A percentile compares a stretch with the other conserved stretches of the same genome.
phyloP scores from a whole-genome alignment of 2,329 filamentous ascomycete species.

The Leptosphaerulina australis region DNA sequence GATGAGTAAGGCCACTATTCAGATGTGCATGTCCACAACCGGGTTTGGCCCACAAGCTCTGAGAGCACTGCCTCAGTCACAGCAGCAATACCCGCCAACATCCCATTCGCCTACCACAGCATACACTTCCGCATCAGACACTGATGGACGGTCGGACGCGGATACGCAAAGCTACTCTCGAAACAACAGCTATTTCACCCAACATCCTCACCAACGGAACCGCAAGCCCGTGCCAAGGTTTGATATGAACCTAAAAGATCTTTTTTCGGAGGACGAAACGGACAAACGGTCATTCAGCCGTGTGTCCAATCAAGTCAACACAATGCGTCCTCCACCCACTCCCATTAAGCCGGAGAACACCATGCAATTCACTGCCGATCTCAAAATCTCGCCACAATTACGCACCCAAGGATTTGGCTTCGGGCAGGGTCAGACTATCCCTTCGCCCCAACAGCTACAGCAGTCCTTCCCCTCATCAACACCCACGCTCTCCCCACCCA shows the following conservation, averaged over 20 bases:
- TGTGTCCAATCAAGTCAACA: conserved; percentile 45
- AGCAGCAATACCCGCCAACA: conserved; percentile 25
- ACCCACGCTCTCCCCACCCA: conserved; percentile 30
- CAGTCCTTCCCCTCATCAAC: conserved; percentile 23
- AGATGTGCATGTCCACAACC: conserved; percentile 88
- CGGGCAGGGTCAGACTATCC: conserved; percentile 24
- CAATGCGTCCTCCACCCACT: conserved; percentile 40
- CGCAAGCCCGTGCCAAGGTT: conserved; percentile 60
- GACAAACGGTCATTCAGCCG: conserved; percentile 47
- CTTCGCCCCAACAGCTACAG: conserved; percentile 24
- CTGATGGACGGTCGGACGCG: conserved; percentile 35
- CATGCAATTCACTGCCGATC: conserved; percentile 33
- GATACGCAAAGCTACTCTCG: conserved; percentile 39
- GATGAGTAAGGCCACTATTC: conserved; percentile 92
- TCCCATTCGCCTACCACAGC: conserved; percentile 33
- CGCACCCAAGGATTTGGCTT: conserved; percentile 33
- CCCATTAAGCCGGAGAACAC: conserved; percentile 35
- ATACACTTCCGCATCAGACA: conserved; percentile 37
- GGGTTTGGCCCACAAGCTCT: conserved; percentile 68
- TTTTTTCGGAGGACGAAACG: conserved; percentile 50
- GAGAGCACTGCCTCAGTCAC: conserved; percentile 28
- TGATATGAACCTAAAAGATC: conserved; percentile 55
- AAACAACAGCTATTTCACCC: conserved; percentile 27
- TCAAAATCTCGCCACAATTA: conserved; percentile 46
- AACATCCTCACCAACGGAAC: conserved; percentile 30